Evolutionary conservation across 371 early-diverging fungal genomes (phyloP).

Genomic region (Lichtheimia ornata): DNA sequence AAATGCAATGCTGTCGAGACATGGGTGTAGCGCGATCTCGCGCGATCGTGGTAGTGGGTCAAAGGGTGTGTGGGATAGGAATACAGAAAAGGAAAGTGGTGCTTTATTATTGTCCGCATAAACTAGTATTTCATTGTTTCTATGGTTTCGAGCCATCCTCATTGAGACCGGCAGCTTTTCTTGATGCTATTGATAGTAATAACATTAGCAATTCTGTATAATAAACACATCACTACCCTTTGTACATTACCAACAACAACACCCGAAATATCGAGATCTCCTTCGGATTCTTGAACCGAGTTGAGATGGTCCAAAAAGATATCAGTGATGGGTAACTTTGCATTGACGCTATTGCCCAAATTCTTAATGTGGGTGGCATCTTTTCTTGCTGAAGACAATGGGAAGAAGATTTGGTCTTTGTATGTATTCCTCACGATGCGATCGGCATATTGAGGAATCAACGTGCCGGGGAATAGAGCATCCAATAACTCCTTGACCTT

Average conservation of each 20-base stretch:
- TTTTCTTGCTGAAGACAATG: constrained; percentile 33
- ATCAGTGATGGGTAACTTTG: constrained; percentile 27
- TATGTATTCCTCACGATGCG: constrained; percentile 42
- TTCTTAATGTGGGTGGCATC: constrained; percentile 40
- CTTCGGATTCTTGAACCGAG: constrained; percentile 19
- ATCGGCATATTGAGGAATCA: constrained; percentile 29
- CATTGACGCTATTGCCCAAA: constrained; percentile 28
- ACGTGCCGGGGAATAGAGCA: constrained; percentile 49
- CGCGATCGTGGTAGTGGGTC: no score
- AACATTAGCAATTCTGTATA: background rate
- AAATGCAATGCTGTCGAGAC: constrained; percentile 12
- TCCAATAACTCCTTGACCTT: constrained; percentile 60
- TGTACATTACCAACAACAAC: constrained; percentile 32
- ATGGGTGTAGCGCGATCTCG: no score
- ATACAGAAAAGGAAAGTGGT: no score
- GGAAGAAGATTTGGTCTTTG: constrained; percentile 29
- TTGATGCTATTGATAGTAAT: background rate
- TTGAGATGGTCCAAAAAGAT: constrained; percentile 30
- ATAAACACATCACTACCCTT: background rate
- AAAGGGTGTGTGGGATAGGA: no score
- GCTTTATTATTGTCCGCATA: no score
- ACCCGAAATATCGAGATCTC: constrained; percentile 40
- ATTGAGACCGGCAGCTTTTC: constrained; percentile 6
- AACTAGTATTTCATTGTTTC: background rate
- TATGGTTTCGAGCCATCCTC: background rate